Evolutionary conservation across 164 flowering plant species (phyloP), one percentile per base, ranked within the genome.

Genomic region (Macadamia integrifolia): DNA sequence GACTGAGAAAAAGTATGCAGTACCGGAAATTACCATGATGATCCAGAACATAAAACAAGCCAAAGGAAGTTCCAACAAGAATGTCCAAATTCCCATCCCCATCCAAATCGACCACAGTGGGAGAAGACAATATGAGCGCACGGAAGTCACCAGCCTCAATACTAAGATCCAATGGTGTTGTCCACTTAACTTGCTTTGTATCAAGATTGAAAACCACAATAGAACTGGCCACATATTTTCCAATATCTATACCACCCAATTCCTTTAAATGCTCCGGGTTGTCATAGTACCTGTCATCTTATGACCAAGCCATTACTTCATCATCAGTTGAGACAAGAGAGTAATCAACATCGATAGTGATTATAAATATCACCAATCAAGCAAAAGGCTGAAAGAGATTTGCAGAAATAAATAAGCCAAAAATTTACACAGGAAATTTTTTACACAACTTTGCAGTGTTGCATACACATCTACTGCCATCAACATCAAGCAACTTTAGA

Each of bases 81-180:
- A 95, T 92, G 81, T 95, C 99, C 85, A 95, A 66, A 55, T 91
- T 78, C 69, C 99, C 98, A 81, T 95, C 98, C 66, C 97, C 97
- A 79, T 95, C 98, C 82, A 95, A 83, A 80, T 95, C 98, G 66
- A 81, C 91, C 66, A 95, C 92, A 55, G 96, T 90, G 62, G 99
- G 98, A 71, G 98, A 88, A 64, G 98, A 91, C 77, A 87, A 91
- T 78, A 95, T 88, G 71, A 87, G 87, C 40, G 96, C 94, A 67
- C 93, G 96, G 69, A 76, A 95, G 9, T 80, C 79, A 61, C 80
- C 81, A 59, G 77, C 66, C 72, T 91, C 94, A 29, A 92, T 88
- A 66, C 97, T 95, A 59, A 86, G 66, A 81, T 95, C 99, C 68
- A 95, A 82, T 6, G 73, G 79, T 53, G 80, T 71, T 31, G 84